Percentiles rank a stretch among this genome's conserved stretches.
Conservation (phyloP, 768 basidiomycete genomes). For the Hydnomerulius pinastri region DNA sequence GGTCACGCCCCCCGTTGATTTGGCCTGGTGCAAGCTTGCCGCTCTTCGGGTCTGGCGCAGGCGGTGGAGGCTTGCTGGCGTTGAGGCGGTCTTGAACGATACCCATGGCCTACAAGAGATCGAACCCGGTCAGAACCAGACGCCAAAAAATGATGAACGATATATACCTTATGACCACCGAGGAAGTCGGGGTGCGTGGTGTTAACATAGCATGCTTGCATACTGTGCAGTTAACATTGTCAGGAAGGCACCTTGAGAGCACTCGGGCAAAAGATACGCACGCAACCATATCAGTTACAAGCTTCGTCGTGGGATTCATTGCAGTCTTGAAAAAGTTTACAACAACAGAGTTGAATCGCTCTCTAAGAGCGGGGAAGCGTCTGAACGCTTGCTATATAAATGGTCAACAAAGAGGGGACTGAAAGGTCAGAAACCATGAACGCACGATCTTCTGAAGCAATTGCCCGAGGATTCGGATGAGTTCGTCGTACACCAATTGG, state of each 20-base stretch:
- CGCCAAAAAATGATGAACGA: background rate
- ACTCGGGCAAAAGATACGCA: conserved; percentile 41
- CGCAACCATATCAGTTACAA: conserved; percentile 91
- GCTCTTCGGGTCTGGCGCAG: conserved; percentile 63
- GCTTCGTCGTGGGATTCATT: conserved; percentile 93
- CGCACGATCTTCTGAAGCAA: conserved; percentile 86
- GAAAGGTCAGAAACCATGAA: conserved; percentile 12
- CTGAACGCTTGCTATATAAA: conserved; percentile 84
- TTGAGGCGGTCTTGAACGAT: conserved; percentile 83
- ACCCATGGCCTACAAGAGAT: conserved; percentile 69
- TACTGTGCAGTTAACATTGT: conserved; percentile 45
- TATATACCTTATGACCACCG: conserved; percentile 81
- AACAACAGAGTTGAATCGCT: conserved; percentile 94
- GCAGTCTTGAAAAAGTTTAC: conserved; percentile 95
- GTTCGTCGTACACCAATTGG: conserved; percentile 94
- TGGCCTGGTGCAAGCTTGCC: conserved; percentile 60
- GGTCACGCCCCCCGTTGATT: conserved; percentile 91
- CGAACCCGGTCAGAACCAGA: conserved; percentile 2
- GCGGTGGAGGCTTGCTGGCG: conserved; percentile 71
- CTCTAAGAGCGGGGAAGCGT: conserved; percentile 93
- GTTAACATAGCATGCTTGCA: conserved; percentile 99
- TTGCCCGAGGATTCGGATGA: conserved; percentile 94
- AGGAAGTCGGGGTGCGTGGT: conserved; percentile 99
- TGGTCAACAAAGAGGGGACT: conserved; percentile 1
- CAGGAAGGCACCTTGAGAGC: background rate